A percentile compares a stretch with the other conserved stretches of the same genome.
These are phyloP conservation scores for Clarireedia hainanense DNA, from an alignment of 2,329 filamentous ascomycete species.

Conservation along the genomic window DNA sequence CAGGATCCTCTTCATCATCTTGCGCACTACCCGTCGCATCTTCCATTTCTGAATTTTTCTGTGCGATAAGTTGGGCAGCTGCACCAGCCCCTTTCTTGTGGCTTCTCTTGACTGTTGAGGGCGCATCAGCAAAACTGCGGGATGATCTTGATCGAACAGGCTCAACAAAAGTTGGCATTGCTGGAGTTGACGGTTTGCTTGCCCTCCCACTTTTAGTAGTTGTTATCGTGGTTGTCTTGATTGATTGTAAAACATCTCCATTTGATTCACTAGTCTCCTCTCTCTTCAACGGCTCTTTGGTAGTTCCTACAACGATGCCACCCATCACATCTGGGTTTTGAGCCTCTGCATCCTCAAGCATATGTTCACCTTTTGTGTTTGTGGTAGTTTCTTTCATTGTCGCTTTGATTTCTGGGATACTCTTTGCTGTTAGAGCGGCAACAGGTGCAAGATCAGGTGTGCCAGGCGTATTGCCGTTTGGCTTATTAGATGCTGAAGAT, in stretches of 20 bases:
- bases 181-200: conserved; percentile 60
- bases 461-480: conserved; percentile 40
- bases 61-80: conserved; percentile 27
- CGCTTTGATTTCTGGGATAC: conserved; percentile 41
- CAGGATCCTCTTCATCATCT: conserved; percentile 47
- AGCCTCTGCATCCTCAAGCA: conserved; percentile 29
- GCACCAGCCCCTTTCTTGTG: conserved; percentile 49
- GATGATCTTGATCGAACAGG: conserved; percentile 44
- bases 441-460: conserved; percentile 28
- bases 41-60: conserved; percentile 35
- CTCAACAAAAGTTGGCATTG: conserved; percentile 52
- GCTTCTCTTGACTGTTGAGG: conserved; percentile 40
- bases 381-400: conserved; percentile 42
- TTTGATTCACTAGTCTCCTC: conserved; percentile 41
- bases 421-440: conserved; percentile 27
- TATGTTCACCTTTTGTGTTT: conserved; percentile 26
- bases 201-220: conserved; percentile 57
- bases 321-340: conserved; percentile 26
- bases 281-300: conserved; percentile 40
- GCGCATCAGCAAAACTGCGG: conserved; percentile 33
- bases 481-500: conserved; percentile 54
- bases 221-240: conserved; percentile 31
- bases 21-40: conserved; percentile 37
- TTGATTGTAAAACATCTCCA: conserved; percentile 32
- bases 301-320: conserved; percentile 29